phyloP scores from a whole-genome alignment of 306 rosid genomes.

The Carpinus fangiana region DNA sequence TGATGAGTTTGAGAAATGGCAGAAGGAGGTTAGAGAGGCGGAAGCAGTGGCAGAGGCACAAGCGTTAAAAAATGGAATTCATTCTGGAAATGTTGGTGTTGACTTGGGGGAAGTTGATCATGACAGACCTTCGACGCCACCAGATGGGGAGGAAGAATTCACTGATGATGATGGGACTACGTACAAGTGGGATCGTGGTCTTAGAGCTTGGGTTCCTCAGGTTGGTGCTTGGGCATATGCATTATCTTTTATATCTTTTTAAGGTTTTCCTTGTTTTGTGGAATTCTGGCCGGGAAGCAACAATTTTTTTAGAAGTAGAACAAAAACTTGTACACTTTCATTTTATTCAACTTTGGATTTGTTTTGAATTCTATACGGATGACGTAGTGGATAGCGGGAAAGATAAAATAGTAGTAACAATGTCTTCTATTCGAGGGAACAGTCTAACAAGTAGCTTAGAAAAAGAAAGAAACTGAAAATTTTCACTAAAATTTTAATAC shows the following conservation, averaged over 20 bases:
- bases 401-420: too few relatives aligned
- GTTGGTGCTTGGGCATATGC: conserved; percentile 42
- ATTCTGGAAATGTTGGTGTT: conserved; percentile 23
- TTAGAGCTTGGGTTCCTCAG: conserved; percentile 94
- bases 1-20: conserved; percentile 78
- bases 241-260: not conserved
- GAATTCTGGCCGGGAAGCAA: not conserved
- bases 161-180: conserved; percentile 91
- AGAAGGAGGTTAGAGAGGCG: conserved; percentile 70
- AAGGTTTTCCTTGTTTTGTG: not conserved
- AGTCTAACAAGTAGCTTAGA: too few relatives aligned
- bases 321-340: not conserved
- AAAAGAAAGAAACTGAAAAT: too few relatives aligned
- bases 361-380: not conserved
- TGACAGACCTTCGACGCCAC: conserved; percentile 87
- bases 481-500: too few relatives aligned
- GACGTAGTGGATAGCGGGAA: too few relatives aligned
- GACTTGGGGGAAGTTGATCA: conserved; percentile 38
- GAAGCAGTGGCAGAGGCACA: conserved; percentile 46
- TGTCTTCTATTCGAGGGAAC: too few relatives aligned
- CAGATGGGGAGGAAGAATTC: conserved; percentile 95
- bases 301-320: not conserved
- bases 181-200: conserved; percentile 78
- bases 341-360: not conserved
- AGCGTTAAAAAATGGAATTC: conserved; percentile 31